phyloP scores from a whole-genome alignment of 208 protist genomes.

The Borovskyia barvae region DNA sequence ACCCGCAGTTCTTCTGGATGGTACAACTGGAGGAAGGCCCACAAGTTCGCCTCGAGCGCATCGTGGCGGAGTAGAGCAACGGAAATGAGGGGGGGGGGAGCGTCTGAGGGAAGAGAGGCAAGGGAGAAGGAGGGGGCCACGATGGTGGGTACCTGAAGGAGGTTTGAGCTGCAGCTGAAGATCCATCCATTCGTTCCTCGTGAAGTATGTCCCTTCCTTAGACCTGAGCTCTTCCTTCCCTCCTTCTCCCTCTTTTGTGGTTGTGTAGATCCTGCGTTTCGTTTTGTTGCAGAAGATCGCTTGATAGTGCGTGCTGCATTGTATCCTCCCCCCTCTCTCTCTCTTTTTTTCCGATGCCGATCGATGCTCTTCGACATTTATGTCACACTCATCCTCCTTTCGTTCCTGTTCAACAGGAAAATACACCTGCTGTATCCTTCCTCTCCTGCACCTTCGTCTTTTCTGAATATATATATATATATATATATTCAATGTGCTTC shows the following conservation, averaged over 20 bases:
- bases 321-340: background rate
- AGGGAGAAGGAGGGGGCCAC: background rate
- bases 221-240: background rate
- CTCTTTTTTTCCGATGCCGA: background rate
- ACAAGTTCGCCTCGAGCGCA: conserved; percentile 29
- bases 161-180: too few species aligned
- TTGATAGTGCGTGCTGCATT: too few species aligned
- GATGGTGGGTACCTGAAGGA: too few species aligned
- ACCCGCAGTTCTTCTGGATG: conserved; percentile 35
- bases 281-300: too few species aligned
- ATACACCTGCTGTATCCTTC: background rate
- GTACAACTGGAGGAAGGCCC: conserved; percentile 25
- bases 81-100: background rate
- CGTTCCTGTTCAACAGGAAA: background rate
- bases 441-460: background rate
- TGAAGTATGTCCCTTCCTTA: background rate
- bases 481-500: too few species aligned
- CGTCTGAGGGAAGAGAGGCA: background rate
- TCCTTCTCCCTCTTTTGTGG: conserved; percentile 4
- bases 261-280: background rate
- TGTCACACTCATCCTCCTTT: background rate
- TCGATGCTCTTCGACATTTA: background rate
- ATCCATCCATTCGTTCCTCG: background rate
- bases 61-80: conserved; percentile 23
- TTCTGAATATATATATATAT: too few species aligned